Evolutionary conservation across 352 stramenopile species (phyloP), one percentile per base, ranked within the genome.

Genomic region (Thraustochytrium sp.): DNA sequence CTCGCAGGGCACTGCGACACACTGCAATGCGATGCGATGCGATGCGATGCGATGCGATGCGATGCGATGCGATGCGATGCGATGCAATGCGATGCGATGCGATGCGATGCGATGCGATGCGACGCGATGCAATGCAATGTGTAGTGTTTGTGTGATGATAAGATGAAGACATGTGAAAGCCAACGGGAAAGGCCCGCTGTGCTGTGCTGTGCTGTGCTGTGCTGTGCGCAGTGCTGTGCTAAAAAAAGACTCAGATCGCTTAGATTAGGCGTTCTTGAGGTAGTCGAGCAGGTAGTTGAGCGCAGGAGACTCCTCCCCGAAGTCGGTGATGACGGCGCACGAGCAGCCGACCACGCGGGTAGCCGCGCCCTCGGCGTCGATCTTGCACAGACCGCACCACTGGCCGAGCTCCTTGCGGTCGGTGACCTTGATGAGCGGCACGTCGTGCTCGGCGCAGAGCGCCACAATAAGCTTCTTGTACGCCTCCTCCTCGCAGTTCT

Each of bases 401-500:
- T 99, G 95, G 88, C 97, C 97, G 63, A 99, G 91, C 86, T 99
- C 94, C 91, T 98, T 98, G 85, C 95, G 93, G 86, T 90, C 93
- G 26, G 93, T 91, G 68, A 96, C 92, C 85, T 96, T 90, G 87
- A 97, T 96, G 88, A 97, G 92, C 90, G 95, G 95, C 86, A 97
- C 92, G 87, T 93, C 91, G 89, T 96, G 92, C 88, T 96, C 92
- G 85, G 95, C 91, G 89, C 93, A 97, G 82, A 97, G 89, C 23
- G 86, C 86, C 59, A 84, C 95, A 86, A 99, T 96, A 86, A 99
- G 93, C 91, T 98, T 98, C 88, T 94, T 98, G 95, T 99, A 99
- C 89, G 97, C 97, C 62, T 96, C 95, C 89, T 99, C 97, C 89
- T 99, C 97, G 92, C 97, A 99, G 91, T 99, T 96, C 90, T 99